Percentiles rank a stretch among this genome's conserved stretches.
Conservation (phyloP, 176 grass and related monocot genomes). For the Aegilops tauschii region DNA sequence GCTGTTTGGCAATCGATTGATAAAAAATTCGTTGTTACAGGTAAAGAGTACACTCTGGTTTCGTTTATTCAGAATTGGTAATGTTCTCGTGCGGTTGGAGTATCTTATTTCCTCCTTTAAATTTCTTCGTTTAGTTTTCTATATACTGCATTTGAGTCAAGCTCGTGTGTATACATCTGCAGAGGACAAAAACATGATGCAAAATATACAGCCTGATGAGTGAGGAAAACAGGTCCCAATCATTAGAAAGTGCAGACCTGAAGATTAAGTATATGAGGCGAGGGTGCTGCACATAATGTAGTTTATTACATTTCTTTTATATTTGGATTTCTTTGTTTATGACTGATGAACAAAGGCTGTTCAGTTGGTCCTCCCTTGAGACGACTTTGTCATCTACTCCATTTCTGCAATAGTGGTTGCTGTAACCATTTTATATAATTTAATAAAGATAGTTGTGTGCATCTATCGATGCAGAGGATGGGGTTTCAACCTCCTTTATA, state of each 20-base stretch:
- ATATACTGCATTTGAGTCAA: not conserved
- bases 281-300: not conserved
- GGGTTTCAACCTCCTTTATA: too few species aligned
- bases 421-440: too few species aligned
- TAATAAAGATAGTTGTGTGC: too few species aligned
- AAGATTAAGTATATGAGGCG: not conserved
- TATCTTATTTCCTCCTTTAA: not conserved
- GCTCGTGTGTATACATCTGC: not conserved
- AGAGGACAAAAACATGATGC: not conserved
- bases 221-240: conserved; percentile 21
- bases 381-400: conserved; percentile 8
- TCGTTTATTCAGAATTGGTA: not conserved
- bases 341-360: not conserved
- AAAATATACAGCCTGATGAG: conserved; percentile 33
- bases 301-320: not conserved
- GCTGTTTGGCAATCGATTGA: not conserved
- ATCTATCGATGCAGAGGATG: accelerated
- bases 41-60: not conserved
- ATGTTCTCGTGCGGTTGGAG: too few species aligned
- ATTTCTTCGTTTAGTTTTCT: not conserved
- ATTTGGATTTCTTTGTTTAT: conserved; percentile 11
- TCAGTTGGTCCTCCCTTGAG: not conserved
- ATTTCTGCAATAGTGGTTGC: not conserved
- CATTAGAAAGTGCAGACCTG: conserved; percentile 4
- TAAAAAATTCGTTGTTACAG: not conserved